Evolutionary conservation across 257 asterid species (phyloP), one percentile per base, ranked within the genome.

Genomic region (Fraxinus anomala): DNA sequence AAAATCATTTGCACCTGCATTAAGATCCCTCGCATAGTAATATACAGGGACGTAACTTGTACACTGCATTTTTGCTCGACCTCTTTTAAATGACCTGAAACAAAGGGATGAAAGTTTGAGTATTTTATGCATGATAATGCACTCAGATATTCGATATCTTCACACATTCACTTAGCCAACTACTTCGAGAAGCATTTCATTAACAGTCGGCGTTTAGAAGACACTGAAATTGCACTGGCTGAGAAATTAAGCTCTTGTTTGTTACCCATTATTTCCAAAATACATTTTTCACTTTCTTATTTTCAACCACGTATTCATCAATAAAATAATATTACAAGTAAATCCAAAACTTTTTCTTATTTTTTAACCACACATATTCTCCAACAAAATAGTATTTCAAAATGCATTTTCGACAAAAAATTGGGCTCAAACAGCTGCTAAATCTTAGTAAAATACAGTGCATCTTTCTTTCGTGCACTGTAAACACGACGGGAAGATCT

Each of bases 21-120:
- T 88, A 73, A 63, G 85, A 85, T 88, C 84, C 78, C 82, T 61
- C 12, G 80, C 68, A 72, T 77, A 82, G 86, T 83, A 79, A 77
- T 80, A 83, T 24, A 83, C 83, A 23, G 90, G 87, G 65, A 75
- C 9, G 65, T 78, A 80, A 81, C 86, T 81, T 49, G 85, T 74
- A 72, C 85, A 80, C 88, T 90, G 94, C 97, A 91, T 91, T 69
- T 75, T 81, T 73, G 65, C 83, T 77, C 85, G 81, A 37, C 69
- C 70, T 82, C 88, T 85, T 80, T 80, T 30, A 40, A 72, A 26
- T 4, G 13, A 71, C 81, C 83, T 70, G 67, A 78, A 81, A 74
- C 10, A n/a, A 70, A 40, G 49, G 59, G 21, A 30, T 42, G 42
- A n/a, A 80, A 54, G 19, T 34, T 76, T 74, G 39, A 79, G 78